Percentiles rank a stretch among this genome's conserved stretches.
phyloP scores from a whole-genome alignment of 2,329 filamentous ascomycete genomes.

The Cadophora gregata region DNA sequence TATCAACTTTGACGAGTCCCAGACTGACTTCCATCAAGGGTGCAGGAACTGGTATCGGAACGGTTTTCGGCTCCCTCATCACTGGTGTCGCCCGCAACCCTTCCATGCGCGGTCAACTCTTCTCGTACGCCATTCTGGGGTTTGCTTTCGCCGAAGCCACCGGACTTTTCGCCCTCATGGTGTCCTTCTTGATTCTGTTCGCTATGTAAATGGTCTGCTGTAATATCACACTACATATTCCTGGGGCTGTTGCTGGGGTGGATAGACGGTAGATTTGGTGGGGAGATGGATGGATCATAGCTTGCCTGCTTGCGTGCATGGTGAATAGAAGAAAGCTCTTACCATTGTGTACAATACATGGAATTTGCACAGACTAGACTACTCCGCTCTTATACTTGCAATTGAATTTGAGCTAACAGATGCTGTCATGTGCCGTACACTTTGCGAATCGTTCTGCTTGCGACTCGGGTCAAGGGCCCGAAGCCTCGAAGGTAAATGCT shows the following conservation, averaged over 20 bases:
- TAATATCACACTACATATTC: conserved; percentile 13
- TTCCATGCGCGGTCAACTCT: conserved; percentile 60
- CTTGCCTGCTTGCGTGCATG: conserved; percentile 4
- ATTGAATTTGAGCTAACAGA: not conserved
- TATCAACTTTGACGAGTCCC: not conserved
- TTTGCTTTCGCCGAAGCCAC: conserved; percentile 70
- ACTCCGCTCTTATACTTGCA: not conserved
- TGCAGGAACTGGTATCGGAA: conserved; percentile 52
- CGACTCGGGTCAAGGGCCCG: not conserved
- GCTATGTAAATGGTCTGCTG: conserved; percentile 33
- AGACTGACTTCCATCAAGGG: conserved; percentile 24
- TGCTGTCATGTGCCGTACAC: not conserved
- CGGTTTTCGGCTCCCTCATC: conserved; percentile 60
- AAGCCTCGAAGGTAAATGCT: too few species aligned
- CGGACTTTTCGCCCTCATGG: conserved; percentile 62
- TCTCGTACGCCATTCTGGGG: conserved; percentile 68
- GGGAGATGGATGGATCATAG: conserved; percentile 9
- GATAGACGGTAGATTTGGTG: not conserved
- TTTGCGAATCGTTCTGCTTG: not conserved
- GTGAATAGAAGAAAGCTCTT: conserved; percentile 15
- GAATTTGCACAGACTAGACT: not conserved
- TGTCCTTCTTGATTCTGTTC: conserved; percentile 44
- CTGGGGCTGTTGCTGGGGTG: not conserved
- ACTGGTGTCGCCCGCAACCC: conserved; percentile 62
- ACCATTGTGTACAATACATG: conserved; percentile 17